Base-by-base conservation (phyloP, 345 rosid species). In the Eucalyptus regnans region DNA sequence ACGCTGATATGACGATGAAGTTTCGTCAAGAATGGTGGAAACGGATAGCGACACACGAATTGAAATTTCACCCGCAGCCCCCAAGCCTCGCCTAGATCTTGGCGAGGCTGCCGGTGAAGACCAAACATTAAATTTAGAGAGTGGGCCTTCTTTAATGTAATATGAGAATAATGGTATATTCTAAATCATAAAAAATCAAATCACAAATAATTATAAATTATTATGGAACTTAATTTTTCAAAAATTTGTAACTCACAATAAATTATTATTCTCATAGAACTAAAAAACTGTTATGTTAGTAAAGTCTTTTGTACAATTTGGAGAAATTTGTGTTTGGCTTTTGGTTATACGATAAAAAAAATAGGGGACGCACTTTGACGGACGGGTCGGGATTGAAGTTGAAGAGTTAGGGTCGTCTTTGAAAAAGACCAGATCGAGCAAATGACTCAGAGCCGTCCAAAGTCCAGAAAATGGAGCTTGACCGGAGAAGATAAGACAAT, bases 91-190 rank as follows among this genome's bases (percentile, higher is more conserved):
- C 52, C 52, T 0, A 50, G 0, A 50, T 50, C 52, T 50, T 0
- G 1, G 20, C 8, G 1, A 50, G 18, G 20, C 52, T 0, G 0
- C 7, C 0, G 0, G 1, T 50, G 20, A 50, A 50, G 20, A 50
- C 2, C 20, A 50, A 50, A 50, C 16, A 50, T 50, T 15, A 17
- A 50, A 50, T 50, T 50, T 3, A 2, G 9, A 0, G 52, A 6
- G 52, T 1, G 0, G 20, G 2, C 52, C 0, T 15, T 50, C 18
- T 15, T 50, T 0, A 50, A 50, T 50, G 52, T 50, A 1, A 0
- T 15, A 50, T 50, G 18, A 50, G 0, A 50, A 50, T 50, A 50
- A 50, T 0, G 0, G 18, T 50, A 0, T 51, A 50, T 50, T 50
- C 1, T 50, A 1, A 50, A 15, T 50, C 7, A 52, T 51, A 51